Evolutionary conservation across 2,329 filamentous ascomycete species (phyloP), one percentile per base, ranked within the genome.

Genomic region (Arachnomyces sp.): DNA sequence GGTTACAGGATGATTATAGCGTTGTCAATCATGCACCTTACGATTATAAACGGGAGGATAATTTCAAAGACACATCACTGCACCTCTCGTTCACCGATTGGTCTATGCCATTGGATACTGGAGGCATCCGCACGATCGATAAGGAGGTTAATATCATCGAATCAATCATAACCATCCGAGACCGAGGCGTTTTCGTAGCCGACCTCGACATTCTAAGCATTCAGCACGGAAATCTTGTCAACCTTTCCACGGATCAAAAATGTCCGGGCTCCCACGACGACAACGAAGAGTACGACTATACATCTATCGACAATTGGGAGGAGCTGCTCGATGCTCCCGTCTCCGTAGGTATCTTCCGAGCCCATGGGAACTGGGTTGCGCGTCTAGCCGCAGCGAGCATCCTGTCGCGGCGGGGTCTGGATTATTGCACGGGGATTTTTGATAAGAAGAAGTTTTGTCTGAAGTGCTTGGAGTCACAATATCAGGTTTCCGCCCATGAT

Each of bases 41-140:
- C 31, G 49, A 56, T 34, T 43, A 43, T 2, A 43, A 43, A 14
- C 8, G 36, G 11, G 44, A 50, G 29, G 38, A 54, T 34, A 32
- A 31, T 28, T 56, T 56, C 33, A 3, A 13, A 4, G 17, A 40
- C 7, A 54, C 50, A 2, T 44, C 47, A 0, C 35, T 56, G 8
- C 54, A 55, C 36, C 45, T 56, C 12, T 52, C 45, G 2, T 48
- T 54, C 28, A 52, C 53, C 1, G 44, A 43, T 4, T 53, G 45
- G 28, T 31, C 47, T 17, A 14, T 46, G 1, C 39, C 51, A 1
- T 13, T 52, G 4, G 41, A 43, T 20, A 32, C 42, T n/a, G 38
- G 38, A 3, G 17, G 17, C 4, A 40, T 38, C 8, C 48, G 46
- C 2, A 40, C 34, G 1, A 43, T 40, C 13, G 44, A 50, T 36